Percentiles rank a stretch among this genome's conserved stretches.
phyloP scores from a whole-genome alignment of 1,284 basidiomycete genomes.

The Rhodotorula sp. region DNA sequence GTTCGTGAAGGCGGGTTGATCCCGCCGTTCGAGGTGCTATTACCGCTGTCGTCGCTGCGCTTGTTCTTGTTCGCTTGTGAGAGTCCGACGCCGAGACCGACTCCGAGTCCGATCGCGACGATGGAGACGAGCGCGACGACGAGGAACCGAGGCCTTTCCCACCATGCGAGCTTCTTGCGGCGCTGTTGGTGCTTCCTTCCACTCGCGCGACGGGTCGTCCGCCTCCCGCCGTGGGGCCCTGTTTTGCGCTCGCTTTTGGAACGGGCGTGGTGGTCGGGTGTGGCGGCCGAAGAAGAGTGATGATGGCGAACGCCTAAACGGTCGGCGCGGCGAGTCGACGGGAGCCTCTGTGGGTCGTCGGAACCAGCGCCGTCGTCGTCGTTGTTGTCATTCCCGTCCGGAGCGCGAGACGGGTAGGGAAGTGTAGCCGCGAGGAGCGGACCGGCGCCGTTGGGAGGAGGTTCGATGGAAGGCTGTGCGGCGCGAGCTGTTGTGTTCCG shows the following conservation, averaged over 20 bases:
- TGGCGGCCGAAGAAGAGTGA: neutral
- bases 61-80: conserved; percentile 2
- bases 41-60: neutral
- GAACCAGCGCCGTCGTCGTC: neutral
- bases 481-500: conserved; percentile 14
- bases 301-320: conserved; percentile 10
- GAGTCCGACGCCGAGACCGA: conserved; percentile 29
- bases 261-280: conserved; percentile 4
- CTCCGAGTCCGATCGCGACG: conserved; percentile 17
- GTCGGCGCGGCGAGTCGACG: too few relatives aligned
- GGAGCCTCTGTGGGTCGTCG: neutral
- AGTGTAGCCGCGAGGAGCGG: conserved; percentile 2
- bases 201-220: neutral
- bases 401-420: conserved; percentile 2
- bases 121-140: conserved; percentile 6
- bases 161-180: conserved; percentile 18
- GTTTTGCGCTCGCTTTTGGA: neutral
- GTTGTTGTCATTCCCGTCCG: neutral
- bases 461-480: too few relatives aligned
- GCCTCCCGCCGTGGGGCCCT: too few relatives aligned
- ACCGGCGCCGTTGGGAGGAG: neutral
- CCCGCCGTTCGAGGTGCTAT: too few relatives aligned
- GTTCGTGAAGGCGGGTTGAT: neutral
- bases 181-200: neutral
- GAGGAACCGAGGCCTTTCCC: conserved; percentile 3